Percentiles rank a stretch among this genome's conserved stretches.
These are phyloP conservation scores for Lodderomyces elongisporus DNA, from an alignment of 1,139 yeast genomes.

Conservation along the genomic window DNA sequence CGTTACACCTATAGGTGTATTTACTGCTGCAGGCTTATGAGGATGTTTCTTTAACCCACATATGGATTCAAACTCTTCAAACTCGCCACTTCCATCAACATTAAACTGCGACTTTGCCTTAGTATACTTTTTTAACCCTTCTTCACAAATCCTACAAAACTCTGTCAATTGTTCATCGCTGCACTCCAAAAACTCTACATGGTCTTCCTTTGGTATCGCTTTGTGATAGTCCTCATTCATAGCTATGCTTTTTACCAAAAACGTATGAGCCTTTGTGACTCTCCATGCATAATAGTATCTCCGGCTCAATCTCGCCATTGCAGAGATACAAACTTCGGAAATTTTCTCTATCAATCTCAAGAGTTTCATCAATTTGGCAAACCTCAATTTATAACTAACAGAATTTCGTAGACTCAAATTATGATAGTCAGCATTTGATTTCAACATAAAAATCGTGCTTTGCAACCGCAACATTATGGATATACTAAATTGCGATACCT, in stretches of 20 bases:
- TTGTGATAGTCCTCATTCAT: slow-evolving; percentile 15
- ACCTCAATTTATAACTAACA: slow-evolving; percentile 10
- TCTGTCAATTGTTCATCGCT: slow-evolving; percentile 23
- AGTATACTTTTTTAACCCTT: slow-evolving; percentile 14
- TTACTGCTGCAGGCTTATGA: neutral
- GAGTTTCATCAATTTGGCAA: slow-evolving; percentile 17
- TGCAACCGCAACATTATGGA: slow-evolving; percentile 19
- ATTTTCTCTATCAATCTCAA: slow-evolving; percentile 18
- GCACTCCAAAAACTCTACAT: slow-evolving; percentile 8
- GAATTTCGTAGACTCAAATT: slow-evolving; percentile 14
- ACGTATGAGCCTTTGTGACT: slow-evolving; percentile 32
- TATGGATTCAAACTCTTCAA: neutral
- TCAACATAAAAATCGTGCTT: slow-evolving; percentile 19
- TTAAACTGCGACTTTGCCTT: slow-evolving; percentile 2
- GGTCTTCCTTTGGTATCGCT: slow-evolving; percentile 1
- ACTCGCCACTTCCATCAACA: neutral
- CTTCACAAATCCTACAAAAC: slow-evolving; percentile 22
- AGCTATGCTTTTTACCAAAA: slow-evolving; percentile 19
- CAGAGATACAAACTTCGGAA: slow-evolving; percentile 19
- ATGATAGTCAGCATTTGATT: slow-evolving; percentile 10
- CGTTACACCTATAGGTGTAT: neutral
- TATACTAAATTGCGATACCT: slow-evolving; percentile 24
- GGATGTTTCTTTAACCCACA: neutral
- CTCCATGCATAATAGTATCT: slow-evolving; percentile 45
- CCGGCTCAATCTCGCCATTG: slow-evolving; percentile 27